Percentiles rank a stretch among this genome's conserved stretches.
Evolutionary conservation across 139 green algal genomes (phyloP).

Genomic region (Raphidocelis subcapitata): DNA sequence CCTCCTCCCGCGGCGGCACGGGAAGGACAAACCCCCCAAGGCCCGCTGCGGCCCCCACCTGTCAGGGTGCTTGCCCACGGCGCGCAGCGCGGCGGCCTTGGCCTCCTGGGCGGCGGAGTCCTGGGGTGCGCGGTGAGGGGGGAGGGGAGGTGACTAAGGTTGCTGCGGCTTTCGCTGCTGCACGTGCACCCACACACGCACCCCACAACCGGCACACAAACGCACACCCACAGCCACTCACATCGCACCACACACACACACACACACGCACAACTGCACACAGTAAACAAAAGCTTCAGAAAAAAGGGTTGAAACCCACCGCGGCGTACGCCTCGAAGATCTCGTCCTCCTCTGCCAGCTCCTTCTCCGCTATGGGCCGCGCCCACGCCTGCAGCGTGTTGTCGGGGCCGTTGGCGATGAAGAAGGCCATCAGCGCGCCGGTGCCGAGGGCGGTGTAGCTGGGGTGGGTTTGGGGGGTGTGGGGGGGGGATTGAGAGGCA

Average conservation of each 20-base stretch:
- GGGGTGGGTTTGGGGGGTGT: neutral
- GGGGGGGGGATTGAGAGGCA: neutral
- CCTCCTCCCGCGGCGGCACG: too few species aligned
- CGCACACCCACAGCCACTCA: too few species aligned
- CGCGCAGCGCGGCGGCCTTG: conserved; percentile 2
- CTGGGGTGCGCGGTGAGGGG: neutral
- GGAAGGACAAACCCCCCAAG: neutral
- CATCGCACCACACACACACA: too few species aligned
- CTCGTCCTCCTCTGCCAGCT: conserved; percentile 39
- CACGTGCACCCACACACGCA: too few species aligned
- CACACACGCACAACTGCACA: too few species aligned
- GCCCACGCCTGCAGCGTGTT: conserved; percentile 41
- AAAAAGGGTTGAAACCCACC: too few species aligned
- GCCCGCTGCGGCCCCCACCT: conserved; percentile 1
- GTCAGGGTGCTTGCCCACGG: conserved; percentile 27
- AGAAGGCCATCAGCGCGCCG: conserved; percentile 20
- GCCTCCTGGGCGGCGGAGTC: conserved; percentile 1
- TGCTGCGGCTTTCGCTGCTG: too few species aligned
- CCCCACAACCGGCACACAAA: too few species aligned
- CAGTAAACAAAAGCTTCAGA: too few species aligned
- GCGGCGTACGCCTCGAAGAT: conserved; percentile 20
- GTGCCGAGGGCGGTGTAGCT: conserved; percentile 42
- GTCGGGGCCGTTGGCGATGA: conserved; percentile 40
- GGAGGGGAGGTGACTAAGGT: too few species aligned
- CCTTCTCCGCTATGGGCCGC: conserved; percentile 26